Evolutionary conservation across 2,329 filamentous ascomycete genomes (phyloP).

Genomic region (Falciphora oryzae): DNA sequence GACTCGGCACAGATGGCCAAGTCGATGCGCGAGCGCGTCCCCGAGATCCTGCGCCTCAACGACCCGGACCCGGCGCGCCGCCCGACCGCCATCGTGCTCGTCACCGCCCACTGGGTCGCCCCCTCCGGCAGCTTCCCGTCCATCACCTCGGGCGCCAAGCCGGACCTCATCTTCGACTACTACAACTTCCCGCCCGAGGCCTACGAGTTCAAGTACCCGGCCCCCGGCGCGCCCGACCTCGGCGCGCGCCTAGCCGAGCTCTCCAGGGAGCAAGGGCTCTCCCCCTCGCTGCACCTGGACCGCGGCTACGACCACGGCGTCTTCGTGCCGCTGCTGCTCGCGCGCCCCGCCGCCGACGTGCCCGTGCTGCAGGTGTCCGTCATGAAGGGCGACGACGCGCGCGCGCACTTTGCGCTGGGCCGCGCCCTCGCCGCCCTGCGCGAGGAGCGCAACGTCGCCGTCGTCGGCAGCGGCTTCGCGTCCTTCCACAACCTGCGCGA

Average conservation of each 20-base stretch:
- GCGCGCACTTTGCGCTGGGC: conserved; percentile 45
- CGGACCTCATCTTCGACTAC: conserved; percentile 52
- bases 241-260: conserved; percentile 42
- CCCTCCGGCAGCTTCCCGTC: conserved; percentile 45
- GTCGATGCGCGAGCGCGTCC: conserved; percentile 47
- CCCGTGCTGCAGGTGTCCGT: conserved; percentile 55
- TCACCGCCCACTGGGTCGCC: conserved; percentile 55
- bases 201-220: conserved; percentile 51
- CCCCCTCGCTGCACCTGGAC: conserved; percentile 29
- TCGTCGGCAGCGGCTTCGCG: conserved; percentile 55
- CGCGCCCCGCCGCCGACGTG: conserved; percentile 43
- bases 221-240: conserved; percentile 47
- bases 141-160: conserved; percentile 43
- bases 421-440: conserved; percentile 45
- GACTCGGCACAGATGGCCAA: conserved; percentile 42
- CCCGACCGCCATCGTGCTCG: conserved; percentile 42
- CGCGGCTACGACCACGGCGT: conserved; percentile 57
- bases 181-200: conserved; percentile 50
- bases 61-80: conserved; percentile 39
- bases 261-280: conserved; percentile 40
- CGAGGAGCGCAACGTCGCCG: conserved; percentile 45
- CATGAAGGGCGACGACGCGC: conserved; percentile 43
- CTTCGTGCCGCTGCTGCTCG: conserved; percentile 51
- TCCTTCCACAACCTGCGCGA: conserved; percentile 49
- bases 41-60: conserved; percentile 48